Percentiles rank a stretch among this genome's conserved stretches.
Conservation (phyloP, 2,329 filamentous ascomycete genomes). For the Fusarium staphyleae region DNA sequence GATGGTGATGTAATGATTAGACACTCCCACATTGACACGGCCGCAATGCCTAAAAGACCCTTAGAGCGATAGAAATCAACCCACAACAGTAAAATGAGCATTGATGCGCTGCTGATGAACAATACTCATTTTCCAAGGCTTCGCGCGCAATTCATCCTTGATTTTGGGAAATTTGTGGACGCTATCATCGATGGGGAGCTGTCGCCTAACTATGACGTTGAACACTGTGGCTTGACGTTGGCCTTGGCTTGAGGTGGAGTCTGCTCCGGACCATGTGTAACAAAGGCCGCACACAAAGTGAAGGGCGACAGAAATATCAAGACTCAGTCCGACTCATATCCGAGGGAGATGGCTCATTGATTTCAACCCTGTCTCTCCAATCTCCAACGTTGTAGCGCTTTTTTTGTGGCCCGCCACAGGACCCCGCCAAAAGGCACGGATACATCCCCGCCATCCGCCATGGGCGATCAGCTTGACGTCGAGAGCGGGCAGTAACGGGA, state of each 20-base stretch:
- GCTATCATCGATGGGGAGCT: constrained; percentile 26
- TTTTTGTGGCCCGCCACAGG: background rate
- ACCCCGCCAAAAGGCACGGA: background rate
- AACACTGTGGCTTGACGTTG: constrained; percentile 19
- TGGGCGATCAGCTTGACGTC: background rate
- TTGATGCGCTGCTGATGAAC: constrained; percentile 3
- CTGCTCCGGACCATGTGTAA: background rate
- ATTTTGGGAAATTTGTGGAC: constrained; percentile 26
- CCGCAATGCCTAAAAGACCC: too few species aligned
- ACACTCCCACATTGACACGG: too few species aligned
- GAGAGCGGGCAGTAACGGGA: constrained; percentile 1
- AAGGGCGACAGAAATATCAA: background rate
- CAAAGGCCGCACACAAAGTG: background rate
- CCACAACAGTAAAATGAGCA: constrained; percentile 8
- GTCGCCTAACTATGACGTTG: constrained; percentile 33
- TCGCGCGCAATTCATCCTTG: constrained; percentile 25
- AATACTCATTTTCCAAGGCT: constrained; percentile 15
- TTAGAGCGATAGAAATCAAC: background rate
- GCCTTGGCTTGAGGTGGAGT: constrained; percentile 26
- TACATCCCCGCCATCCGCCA: background rate
- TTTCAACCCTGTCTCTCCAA: too few species aligned
- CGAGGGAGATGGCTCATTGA: too few species aligned
- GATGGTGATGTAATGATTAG: constrained; percentile 15
- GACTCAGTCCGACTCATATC: background rate
- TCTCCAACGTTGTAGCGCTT: too few species aligned